A percentile compares a stretch with the other conserved stretches of the same genome.
Evolutionary conservation across 768 basidiomycete genomes (phyloP).

Genomic region (Pleurotus giganteus): DNA sequence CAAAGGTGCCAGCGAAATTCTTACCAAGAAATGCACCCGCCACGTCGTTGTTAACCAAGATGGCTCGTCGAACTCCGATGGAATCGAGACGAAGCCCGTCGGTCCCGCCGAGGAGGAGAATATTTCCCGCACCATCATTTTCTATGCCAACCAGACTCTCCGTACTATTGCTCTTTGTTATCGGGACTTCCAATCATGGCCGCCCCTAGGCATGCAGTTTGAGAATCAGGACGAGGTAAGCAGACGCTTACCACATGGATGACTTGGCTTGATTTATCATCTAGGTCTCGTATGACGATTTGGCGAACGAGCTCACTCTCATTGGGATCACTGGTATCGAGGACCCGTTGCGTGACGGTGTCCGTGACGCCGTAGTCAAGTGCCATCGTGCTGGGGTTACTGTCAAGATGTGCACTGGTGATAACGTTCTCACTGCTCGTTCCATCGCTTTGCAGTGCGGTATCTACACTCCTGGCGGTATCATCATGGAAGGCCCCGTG

Average conservation of each 20-base stretch:
- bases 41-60: conserved; percentile 68
- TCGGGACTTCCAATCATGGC: conserved; percentile 84
- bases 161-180: conserved; percentile 96
- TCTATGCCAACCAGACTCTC: conserved; percentile 95
- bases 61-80: conserved; percentile 17
- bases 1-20: conserved; percentile 94
- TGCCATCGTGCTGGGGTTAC: conserved; percentile 88
- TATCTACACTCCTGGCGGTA: conserved; percentile 89
- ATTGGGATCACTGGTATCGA: conserved; percentile 94
- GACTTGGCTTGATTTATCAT: conserved; percentile 8
- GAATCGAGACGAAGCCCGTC: conserved; percentile 59
- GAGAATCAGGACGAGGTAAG: conserved; percentile 54
- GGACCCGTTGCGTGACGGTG: conserved; percentile 90
- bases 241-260: conserved; percentile 3
- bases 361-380: conserved; percentile 82
- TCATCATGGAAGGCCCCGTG: conserved; percentile 97
- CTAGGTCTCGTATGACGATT: conserved; percentile 65
- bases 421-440: conserved; percentile 93
- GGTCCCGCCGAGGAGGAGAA: conserved; percentile 72
- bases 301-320: conserved; percentile 75
- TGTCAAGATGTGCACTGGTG: conserved; percentile 99
- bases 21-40: conserved; percentile 69
- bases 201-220: conserved; percentile 49
- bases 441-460: conserved; percentile 97
- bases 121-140: conserved; percentile 90